Conservation (phyloP, 2,329 filamentous ascomycete genomes). For the Neodidymelliopsis sp. region DNA sequence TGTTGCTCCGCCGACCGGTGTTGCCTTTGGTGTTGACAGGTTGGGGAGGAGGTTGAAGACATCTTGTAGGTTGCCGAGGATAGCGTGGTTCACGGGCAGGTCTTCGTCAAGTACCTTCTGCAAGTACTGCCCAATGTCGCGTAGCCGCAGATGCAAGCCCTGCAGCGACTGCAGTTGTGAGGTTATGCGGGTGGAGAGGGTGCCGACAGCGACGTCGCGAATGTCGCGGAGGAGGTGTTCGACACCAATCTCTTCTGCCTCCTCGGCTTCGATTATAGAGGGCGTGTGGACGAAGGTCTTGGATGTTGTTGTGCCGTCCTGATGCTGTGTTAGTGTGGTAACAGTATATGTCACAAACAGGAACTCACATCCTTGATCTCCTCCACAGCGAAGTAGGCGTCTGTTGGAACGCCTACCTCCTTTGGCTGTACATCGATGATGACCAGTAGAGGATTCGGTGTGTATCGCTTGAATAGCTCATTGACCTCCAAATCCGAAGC, state of each 20-base stretch:
- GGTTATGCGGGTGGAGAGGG: constrained; percentile 93
- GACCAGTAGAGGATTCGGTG: constrained; percentile 91
- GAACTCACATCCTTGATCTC: constrained; percentile 95
- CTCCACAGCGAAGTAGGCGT: constrained; percentile 98
- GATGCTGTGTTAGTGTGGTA: background rate
- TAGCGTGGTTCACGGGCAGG: constrained; percentile 95
- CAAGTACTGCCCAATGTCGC: constrained; percentile 94
- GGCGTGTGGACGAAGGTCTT: constrained; percentile 99
- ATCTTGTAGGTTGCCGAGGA: constrained; percentile 97
- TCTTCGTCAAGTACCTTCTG: constrained; percentile 94
- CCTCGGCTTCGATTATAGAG: constrained; percentile 97
- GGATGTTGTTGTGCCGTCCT: constrained; percentile 96
- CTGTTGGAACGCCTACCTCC: constrained; percentile 95
- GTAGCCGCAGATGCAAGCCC: constrained; percentile 90
- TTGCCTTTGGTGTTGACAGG: constrained; percentile 80
- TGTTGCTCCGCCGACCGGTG: constrained; percentile 55
- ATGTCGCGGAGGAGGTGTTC: constrained; percentile 98
- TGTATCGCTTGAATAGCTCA: constrained; percentile 99
- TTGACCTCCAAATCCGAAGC: constrained; percentile 99
- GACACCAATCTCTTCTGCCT: constrained; percentile 98
- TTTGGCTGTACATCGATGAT: constrained; percentile 99
- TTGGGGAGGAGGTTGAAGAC: constrained; percentile 99
- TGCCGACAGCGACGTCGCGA: constrained; percentile 95
- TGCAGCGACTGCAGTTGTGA: constrained; percentile 97
- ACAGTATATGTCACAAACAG: background rate